Evolutionary conservation across 1,284 basidiomycete genomes (phyloP).

Genomic region (Tylopilus microsporus): DNA sequence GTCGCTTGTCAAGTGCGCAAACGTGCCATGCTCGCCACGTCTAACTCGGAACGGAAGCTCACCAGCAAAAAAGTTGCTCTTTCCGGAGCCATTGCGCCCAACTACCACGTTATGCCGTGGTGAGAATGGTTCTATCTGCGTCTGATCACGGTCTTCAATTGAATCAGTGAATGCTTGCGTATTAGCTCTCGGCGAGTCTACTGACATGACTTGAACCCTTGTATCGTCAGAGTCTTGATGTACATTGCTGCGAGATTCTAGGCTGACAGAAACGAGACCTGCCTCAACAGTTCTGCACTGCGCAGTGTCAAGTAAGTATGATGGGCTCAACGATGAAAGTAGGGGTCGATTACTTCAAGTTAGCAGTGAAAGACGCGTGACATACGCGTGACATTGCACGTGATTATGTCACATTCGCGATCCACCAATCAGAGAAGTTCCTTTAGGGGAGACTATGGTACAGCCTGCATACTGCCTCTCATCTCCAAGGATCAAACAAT

Average conservation of each 20-base stretch:
- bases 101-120: constrained; percentile 91
- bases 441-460: not conserved
- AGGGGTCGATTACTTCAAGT: not conserved
- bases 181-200: constrained; percentile 1
- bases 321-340: not conserved
- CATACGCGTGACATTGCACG: constrained; percentile 20
- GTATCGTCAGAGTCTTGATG: constrained; percentile 90
- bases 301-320: no score
- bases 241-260: constrained; percentile 46
- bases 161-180: constrained; percentile 6
- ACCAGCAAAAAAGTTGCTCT: constrained; percentile 96
- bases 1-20: no score
- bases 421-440: not conserved
- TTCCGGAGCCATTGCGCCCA: constrained; percentile 91
- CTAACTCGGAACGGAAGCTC: not conserved
- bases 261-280: no score
- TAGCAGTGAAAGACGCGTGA: constrained; percentile 14
- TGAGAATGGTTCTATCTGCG: constrained; percentile 77
- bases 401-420: constrained; percentile 13
- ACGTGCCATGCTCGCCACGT: no score
- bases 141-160: constrained; percentile 70
- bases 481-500: constrained; percentile 63
- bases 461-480: no score
- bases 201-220: constrained; percentile 95
- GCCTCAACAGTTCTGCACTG: no score